Evolutionary conservation across 2,329 filamentous ascomycete species (phyloP), one percentile per base, ranked within the genome.

Genomic region (Pyrenophora tritici-repentis): DNA sequence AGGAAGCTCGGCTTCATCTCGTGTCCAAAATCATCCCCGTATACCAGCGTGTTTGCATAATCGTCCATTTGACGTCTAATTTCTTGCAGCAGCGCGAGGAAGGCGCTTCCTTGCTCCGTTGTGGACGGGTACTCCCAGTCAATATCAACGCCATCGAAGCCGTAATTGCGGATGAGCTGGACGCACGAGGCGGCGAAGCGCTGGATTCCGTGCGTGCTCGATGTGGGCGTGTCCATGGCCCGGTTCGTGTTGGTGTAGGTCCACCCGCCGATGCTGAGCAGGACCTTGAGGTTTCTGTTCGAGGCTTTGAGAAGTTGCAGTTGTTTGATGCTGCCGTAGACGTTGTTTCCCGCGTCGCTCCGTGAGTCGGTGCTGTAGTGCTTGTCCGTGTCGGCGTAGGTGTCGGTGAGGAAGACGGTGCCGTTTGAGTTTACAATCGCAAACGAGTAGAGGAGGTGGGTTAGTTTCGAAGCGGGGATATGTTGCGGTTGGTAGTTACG

Each of bases 181-280:
- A 96, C 87, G 29, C 89, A 87, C 22, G 83, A 85, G 42, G 81
- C 78, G 1, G 89, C 90, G 68, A 96, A 95, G 1, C 58, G 80
- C 53, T 77, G 75, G 10, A 90, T 82, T 6, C 86, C 84, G 5
- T 78, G 75, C 0, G 80, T 78, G 0, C 86, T 87, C 14, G 83
- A 84, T 0, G 84, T 84, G 0, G 91, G 88, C 22, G 75, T 77
- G 1, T 84, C 78, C 74, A 97, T 95, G 76, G 96, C 94, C 72
- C 83, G 74, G 20, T 63, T 54, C 16, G 57, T 56, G 35, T 71
- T 61, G 3, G 87, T 89, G 70, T 88, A 90, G 0, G 85, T 89
- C 85, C 87, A 94, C 13, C 91, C 91, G 34, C 91, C 91, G 53
- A 95, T 90, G 46, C 88, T 91, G 4, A 97, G 82, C 10, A 97